These are phyloP conservation scores for Lepidium didymum DNA, from an alignment of 345 rosid genomes.

Conservation along the genomic window DNA sequence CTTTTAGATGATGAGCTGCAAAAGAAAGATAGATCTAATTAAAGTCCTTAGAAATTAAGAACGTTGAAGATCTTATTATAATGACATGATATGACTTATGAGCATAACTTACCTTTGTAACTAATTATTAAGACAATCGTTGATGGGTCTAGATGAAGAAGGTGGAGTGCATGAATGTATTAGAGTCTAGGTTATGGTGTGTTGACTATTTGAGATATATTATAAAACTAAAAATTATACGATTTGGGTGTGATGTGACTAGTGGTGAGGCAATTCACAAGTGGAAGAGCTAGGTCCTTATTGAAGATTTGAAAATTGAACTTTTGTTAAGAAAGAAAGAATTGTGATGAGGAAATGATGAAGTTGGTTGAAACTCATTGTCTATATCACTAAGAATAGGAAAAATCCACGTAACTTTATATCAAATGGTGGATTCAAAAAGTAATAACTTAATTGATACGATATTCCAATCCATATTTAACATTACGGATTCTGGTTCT, in stretches of 20 bases:
- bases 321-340: slow-evolving; percentile 4
- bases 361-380: slow-evolving; percentile 4
- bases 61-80: not conserved
- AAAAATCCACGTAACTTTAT: slow-evolving; percentile 8
- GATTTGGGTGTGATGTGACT: not conserved
- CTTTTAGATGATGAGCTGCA: not conserved
- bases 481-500: too few relatives aligned
- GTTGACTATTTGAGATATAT: too few relatives aligned
- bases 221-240: too few relatives aligned
- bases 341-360: slow-evolving; percentile 17
- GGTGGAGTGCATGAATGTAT: not conserved
- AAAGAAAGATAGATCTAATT: not conserved
- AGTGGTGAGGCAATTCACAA: slow-evolving; percentile 12
- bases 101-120: slow-evolving; percentile 6
- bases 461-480: too few relatives aligned
- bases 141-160: too few relatives aligned
- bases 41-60: not conserved
- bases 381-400: slow-evolving; percentile 19
- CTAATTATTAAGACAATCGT: not conserved
- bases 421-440: too few relatives aligned
- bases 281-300: not conserved
- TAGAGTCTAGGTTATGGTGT: too few relatives aligned
- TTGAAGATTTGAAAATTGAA: not conserved
- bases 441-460: too few relatives aligned
- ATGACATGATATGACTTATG: not conserved